Percentiles rank a stretch among this genome's conserved stretches.
These are phyloP conservation scores for Carex parvula DNA, from an alignment of 176 grass and related monocot genomes.

Conservation along the genomic window DNA sequence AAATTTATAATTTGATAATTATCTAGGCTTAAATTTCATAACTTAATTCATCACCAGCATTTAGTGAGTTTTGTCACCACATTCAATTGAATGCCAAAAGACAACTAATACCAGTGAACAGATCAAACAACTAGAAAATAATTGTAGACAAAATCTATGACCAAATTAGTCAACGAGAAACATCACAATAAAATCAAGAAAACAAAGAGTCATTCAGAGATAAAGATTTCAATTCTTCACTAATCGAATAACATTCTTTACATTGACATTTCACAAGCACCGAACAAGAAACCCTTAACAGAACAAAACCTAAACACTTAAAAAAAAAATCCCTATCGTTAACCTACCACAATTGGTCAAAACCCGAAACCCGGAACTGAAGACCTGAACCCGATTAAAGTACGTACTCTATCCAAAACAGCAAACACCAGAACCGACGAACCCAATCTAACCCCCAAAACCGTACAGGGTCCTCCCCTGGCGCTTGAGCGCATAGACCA, in stretches of 20 bases:
- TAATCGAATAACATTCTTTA: neutral
- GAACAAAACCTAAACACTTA: neutral
- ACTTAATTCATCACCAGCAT: too few relatives aligned
- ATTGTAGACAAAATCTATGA: neutral
- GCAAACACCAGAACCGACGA: neutral
- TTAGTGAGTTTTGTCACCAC: too few relatives aligned
- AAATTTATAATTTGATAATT: too few relatives aligned
- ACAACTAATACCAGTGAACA: neutral
- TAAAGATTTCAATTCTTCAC: neutral
- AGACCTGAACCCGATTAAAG: neutral
- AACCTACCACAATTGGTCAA: neutral
- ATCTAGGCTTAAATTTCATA: too few relatives aligned
- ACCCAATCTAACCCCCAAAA: slow-evolving; percentile 57
- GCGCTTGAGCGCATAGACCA: slow-evolving; percentile 88
- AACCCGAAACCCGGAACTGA: neutral
- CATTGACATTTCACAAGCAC: neutral
- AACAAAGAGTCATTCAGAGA: neutral
- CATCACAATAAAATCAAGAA: neutral
- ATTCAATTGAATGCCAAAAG: neutral
- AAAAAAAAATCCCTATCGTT: neutral
- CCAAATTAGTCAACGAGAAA: neutral
- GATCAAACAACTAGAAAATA: neutral
- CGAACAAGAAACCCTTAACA: neutral
- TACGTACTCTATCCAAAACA: neutral
- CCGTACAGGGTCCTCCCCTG: slow-evolving; percentile 91